These are phyloP conservation scores for Arctium lappa DNA, from an alignment of 129 eudicot species.

Conservation along the genomic window DNA sequence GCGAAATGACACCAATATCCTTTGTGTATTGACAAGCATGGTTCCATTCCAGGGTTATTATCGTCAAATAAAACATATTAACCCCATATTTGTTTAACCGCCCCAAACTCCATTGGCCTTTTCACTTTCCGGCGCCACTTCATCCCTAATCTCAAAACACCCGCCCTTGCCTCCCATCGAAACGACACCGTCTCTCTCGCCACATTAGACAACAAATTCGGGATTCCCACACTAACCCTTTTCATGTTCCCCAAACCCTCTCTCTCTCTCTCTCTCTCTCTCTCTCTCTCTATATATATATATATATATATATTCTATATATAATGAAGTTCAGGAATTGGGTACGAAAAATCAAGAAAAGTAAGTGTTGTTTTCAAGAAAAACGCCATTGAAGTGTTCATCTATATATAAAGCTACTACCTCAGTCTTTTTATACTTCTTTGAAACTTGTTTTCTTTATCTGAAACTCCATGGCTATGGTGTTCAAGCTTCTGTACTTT, in stretches of 20 bases:
- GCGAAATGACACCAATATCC: conserved; percentile 30
- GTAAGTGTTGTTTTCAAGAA: neutral
- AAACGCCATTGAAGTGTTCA: conserved; percentile 11
- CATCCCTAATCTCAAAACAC: neutral
- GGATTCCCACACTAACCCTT: conserved; percentile 7
- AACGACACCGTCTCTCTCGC: conserved; percentile 14
- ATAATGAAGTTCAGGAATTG: too few relatives aligned
- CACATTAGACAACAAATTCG: conserved; percentile 16
- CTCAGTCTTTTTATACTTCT: neutral
- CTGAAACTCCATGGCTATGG: conserved; percentile 28
- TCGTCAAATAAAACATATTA: conserved; percentile 19
- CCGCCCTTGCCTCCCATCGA: neutral
- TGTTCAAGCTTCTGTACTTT: conserved; percentile 19
- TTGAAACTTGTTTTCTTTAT: neutral
- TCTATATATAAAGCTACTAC: neutral
- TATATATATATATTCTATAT: too few relatives aligned
- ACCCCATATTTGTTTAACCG: conserved; percentile 25
- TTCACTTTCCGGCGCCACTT: conserved; percentile 23
- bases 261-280: neutral
- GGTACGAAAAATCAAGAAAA: too few relatives aligned
- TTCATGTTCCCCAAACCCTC: conserved; percentile 27
- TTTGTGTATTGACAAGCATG: neutral
- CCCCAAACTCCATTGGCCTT: neutral
- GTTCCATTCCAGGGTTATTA: conserved; percentile 13
- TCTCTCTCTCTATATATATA: neutral